A percentile compares a stretch with the other conserved stretches of the same genome.
Conservation (phyloP, 2,329 filamentous ascomycete species). For the Podosphaera aphanis region DNA sequence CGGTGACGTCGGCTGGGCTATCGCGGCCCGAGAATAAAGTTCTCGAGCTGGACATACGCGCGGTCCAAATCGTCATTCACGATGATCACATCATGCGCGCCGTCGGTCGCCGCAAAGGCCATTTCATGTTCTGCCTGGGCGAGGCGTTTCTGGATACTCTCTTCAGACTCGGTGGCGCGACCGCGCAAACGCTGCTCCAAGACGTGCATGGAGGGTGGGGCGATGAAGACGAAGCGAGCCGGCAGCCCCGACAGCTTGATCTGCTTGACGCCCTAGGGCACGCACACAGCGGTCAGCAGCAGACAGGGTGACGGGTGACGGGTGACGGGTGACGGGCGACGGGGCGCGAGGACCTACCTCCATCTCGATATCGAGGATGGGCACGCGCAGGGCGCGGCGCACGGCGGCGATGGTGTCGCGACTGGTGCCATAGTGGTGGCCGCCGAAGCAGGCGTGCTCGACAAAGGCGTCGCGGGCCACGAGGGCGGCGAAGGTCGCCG, state of each 20-base stretch:
- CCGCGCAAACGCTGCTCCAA: constrained; percentile 54
- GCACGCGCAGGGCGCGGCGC: constrained; percentile 44
- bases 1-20: no score
- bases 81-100: constrained; percentile 40
- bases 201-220: constrained; percentile 50
- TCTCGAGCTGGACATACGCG: constrained; percentile 29
- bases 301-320: no score
- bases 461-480: constrained; percentile 53
- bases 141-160: constrained; percentile 43
- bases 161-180: constrained; percentile 57
- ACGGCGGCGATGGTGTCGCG: constrained; percentile 58
- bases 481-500: constrained; percentile 42
- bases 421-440: constrained; percentile 71
- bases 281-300: no score
- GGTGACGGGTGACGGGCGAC: no score
- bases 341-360: constrained; percentile 28
- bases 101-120: constrained; percentile 43
- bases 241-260: constrained; percentile 53
- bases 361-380: constrained; percentile 91
- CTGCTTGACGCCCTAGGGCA: constrained; percentile 61
- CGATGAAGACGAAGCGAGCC: constrained; percentile 65
- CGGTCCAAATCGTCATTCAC: constrained; percentile 41
- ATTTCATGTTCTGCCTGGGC: constrained; percentile 52
- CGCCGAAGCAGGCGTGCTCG: constrained; percentile 63
- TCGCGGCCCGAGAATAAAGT: constrained; percentile 20